Percentiles rank a stretch among this genome's conserved stretches.
These are phyloP conservation scores for Venustampulla echinocandica DNA, from an alignment of 495 filamentous ascomycete species.

Conservation along the genomic window DNA sequence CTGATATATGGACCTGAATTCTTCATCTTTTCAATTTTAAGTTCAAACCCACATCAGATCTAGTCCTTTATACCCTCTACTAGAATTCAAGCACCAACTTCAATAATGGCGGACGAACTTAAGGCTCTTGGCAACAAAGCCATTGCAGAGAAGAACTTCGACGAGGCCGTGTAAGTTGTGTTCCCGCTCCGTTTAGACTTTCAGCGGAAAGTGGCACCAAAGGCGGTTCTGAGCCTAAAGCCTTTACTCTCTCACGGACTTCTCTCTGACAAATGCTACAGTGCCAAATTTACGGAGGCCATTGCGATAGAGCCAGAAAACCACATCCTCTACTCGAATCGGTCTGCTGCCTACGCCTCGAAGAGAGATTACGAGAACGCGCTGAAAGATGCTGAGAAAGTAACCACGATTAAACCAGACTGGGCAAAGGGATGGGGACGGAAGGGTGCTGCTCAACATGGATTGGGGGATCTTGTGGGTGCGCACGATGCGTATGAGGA, in stretches of 20 bases:
- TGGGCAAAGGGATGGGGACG: slow-evolving; percentile 95
- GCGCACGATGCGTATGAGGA: slow-evolving; percentile 86
- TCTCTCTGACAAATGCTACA: slow-evolving; percentile 36
- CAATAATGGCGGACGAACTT: slow-evolving; percentile 47
- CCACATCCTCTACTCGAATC: slow-evolving; percentile 96
- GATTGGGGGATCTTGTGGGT: slow-evolving; percentile 72
- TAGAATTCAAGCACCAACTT: neutral
- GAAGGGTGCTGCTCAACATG: slow-evolving; percentile 86
- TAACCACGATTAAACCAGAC: slow-evolving; percentile 87
- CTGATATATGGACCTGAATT: neutral
- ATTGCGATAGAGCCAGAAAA: slow-evolving; percentile 82
- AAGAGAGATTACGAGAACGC: slow-evolving; percentile 79
- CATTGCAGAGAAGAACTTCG: slow-evolving; percentile 91
- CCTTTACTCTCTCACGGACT: no score
- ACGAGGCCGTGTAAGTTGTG: slow-evolving; percentile 79
- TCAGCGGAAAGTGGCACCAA: slow-evolving; percentile 2
- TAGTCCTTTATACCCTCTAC: neutral
- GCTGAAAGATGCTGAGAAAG: slow-evolving; percentile 84
- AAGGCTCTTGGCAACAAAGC: slow-evolving; percentile 98
- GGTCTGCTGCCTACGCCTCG: slow-evolving; percentile 91
- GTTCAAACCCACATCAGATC: neutral
- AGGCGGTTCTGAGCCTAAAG: no score
- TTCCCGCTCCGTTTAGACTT: slow-evolving; percentile 19
- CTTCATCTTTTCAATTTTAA: slow-evolving; percentile 3
- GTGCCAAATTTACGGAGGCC: slow-evolving; percentile 88